Percentiles rank a stretch among this genome's conserved stretches.
Conservation (phyloP, 345 rosid species). For the Gossypium bickii region DNA sequence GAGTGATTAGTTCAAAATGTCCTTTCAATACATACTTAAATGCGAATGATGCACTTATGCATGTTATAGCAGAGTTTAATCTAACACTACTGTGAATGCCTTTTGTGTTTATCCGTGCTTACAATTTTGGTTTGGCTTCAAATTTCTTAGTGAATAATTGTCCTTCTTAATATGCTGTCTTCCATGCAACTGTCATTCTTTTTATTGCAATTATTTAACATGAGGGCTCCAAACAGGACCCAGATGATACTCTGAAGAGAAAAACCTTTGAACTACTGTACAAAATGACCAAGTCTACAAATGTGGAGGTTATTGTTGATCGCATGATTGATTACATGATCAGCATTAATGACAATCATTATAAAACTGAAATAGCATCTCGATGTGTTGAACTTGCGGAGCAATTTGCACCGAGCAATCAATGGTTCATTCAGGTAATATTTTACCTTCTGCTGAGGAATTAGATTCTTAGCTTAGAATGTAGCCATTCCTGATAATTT, state of each 20-base stretch:
- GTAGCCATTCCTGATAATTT: constrained; percentile 12
- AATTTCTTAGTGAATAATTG: background rate
- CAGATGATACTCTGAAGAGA: constrained; percentile 95
- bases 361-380: constrained; percentile 96
- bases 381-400: constrained; percentile 94
- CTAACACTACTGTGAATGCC: background rate
- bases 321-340: constrained; percentile 99
- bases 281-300: constrained; percentile 92
- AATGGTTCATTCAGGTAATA: constrained; percentile 94
- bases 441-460: constrained; percentile 10
- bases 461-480: constrained; percentile 16
- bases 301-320: constrained; percentile 96
- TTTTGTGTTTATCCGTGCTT: background rate
- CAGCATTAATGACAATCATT: constrained; percentile 86
- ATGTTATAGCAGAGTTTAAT: background rate
- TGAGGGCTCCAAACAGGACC: constrained; percentile 57
- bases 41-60: background rate
- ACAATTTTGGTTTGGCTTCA: constrained; percentile 1
- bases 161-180: background rate
- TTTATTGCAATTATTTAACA: background rate
- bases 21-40: background rate
- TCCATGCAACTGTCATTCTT: background rate
- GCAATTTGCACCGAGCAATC: constrained; percentile 98
- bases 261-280: constrained; percentile 89
- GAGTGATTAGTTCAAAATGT: background rate